phyloP scores from a whole-genome alignment of 305 asterid genomes.

The Lippia alba region DNA sequence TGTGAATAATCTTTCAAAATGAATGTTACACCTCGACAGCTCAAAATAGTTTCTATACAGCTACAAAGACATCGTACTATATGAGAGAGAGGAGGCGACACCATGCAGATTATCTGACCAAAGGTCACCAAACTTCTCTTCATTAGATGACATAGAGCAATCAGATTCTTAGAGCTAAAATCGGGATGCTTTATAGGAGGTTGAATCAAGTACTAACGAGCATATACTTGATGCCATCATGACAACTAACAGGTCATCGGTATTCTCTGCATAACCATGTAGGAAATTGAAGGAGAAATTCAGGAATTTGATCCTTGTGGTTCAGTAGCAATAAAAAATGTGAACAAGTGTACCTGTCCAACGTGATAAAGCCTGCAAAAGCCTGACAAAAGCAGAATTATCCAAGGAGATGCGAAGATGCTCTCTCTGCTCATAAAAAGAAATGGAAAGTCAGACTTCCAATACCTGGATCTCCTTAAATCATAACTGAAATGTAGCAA shows the following conservation, averaged over 20 bases:
- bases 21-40: not conserved
- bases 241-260: conserved; percentile 48
- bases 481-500: conserved; percentile 19
- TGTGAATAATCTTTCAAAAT: not conserved
- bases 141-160: conserved; percentile 60
- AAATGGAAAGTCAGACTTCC: conserved; percentile 30
- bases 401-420: conserved; percentile 44
- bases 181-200: conserved; percentile 61
- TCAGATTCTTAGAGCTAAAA: conserved; percentile 46
- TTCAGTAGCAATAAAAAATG: conserved; percentile 10
- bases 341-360: conserved; percentile 59
- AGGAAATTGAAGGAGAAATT: conserved; percentile 19
- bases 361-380: conserved; percentile 61
- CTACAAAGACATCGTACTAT: not conserved
- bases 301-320: conserved; percentile 2
- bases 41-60: not conserved
- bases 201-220: conserved; percentile 69
- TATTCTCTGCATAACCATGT: conserved; percentile 44
- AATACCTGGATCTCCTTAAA: conserved; percentile 24
- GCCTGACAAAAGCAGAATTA: conserved; percentile 56
- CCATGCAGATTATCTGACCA: conserved; percentile 45
- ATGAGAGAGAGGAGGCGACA: too few species aligned
- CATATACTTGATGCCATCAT: conserved; percentile 90
- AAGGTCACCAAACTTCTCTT: conserved; percentile 56
- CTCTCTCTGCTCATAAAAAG: conserved; percentile 48